phyloP scores from a whole-genome alignment of 306 rosid species.

The Corylus avellana region DNA sequence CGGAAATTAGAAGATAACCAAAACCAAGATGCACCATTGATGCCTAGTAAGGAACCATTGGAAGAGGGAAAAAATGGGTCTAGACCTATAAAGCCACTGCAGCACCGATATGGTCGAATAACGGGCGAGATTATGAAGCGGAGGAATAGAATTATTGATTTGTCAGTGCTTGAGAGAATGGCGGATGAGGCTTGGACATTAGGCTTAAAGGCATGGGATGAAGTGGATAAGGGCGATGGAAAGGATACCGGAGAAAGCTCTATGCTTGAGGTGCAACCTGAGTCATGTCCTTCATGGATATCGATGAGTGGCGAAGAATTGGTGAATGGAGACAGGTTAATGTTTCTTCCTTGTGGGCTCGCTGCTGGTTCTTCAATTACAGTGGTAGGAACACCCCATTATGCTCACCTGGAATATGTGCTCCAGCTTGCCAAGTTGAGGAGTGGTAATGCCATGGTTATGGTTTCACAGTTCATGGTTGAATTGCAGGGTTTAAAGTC shows the following conservation, averaged over 20 bases:
- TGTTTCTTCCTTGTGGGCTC: constrained; percentile 98
- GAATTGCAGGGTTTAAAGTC: constrained; percentile 93
- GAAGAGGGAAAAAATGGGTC: constrained; percentile 51
- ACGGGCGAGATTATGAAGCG: constrained; percentile 55
- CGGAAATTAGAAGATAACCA: constrained; percentile 69
- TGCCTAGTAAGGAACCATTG: constrained; percentile 67
- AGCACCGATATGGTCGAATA: constrained; percentile 67
- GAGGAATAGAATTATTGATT: constrained; percentile 50
- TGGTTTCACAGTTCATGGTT: constrained; percentile 88
- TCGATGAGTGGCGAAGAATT: constrained; percentile 69
- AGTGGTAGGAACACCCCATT: constrained; percentile 84
- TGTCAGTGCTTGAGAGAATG: constrained; percentile 81
- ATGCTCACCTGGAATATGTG: constrained; percentile 76
- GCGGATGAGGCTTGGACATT: constrained; percentile 98
- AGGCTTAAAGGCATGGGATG: constrained; percentile 73
- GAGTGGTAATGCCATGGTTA: constrained; percentile 51
- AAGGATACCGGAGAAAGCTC: constrained; percentile 55
- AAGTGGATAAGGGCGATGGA: constrained; percentile 51
- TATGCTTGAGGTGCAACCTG: constrained; percentile 59
- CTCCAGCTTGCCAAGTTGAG: constrained; percentile 60
- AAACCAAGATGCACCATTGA: constrained; percentile 58
- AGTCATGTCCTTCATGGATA: constrained; percentile 94
- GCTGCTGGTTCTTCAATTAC: constrained; percentile 97
- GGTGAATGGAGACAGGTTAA: constrained; percentile 64
- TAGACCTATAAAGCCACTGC: constrained; percentile 41